Evolutionary conservation across 805 yeast genomes (phyloP), one percentile per base, ranked within the genome.

Genomic region (Crinitomyces ghanaensis): DNA sequence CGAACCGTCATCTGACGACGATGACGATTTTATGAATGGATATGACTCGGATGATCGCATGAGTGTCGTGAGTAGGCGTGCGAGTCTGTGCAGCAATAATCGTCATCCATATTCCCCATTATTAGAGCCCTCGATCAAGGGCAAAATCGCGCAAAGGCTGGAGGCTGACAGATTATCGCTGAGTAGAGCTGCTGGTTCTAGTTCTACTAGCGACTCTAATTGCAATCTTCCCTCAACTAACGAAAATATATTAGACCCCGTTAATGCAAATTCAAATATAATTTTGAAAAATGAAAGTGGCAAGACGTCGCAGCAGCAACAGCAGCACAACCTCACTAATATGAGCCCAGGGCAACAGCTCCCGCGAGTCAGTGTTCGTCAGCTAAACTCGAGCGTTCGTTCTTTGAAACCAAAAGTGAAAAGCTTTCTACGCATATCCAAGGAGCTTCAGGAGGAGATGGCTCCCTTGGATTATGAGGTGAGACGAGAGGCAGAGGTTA

Each of bases 381-480:
- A 35, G 33, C 22, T 40, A n/a, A 13, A 30, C 5, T 22, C 40
- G 5, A 41, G 19, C 30, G 33, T 36, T 20, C 28, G 39, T 14
- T 35, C 45, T 7, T 33, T 46, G 33, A 34, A 35, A 26, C 51
- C 50, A 6, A 45, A 39, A 26, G 41, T 28, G 17, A 46, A 44
- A 26, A 35, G 34, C 28, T 42, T 47, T 17, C 26, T 47, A 34
- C 39, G 51, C 9, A 41, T 47, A 4, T 39, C 51, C 6, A 31
- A 39, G 15, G 48, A 47, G 4, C 33, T 47, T 18, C 43, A 38
- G 26, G 48, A 44, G 7, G 51, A 47, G 26, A 5, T 21, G 31
- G 30, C 48, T 3, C 51, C 51, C 2, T 17, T 47, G 13, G 51
- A 46, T 15, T 40, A 33, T 19, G 51, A 47, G 30, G 37, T 47